These are phyloP conservation scores for Bruguiera parviflora DNA, from an alignment of 345 rosid species.

Conservation along the genomic window DNA sequence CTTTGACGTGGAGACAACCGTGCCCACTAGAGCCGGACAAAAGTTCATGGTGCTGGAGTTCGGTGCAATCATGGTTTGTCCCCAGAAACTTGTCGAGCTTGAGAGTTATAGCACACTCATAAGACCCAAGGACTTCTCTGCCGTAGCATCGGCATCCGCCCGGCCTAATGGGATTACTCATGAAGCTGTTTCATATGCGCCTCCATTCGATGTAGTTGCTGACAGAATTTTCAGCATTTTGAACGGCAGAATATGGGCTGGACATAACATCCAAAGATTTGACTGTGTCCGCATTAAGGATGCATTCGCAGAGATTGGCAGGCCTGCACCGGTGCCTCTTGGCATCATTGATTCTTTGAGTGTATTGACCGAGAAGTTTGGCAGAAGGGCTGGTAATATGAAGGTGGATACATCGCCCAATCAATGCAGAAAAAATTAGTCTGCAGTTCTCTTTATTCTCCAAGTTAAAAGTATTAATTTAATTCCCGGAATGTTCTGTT, in stretches of 20 bases:
- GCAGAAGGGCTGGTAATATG: slow-evolving; percentile 89
- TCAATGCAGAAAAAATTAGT: background rate
- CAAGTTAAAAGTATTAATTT: background rate
- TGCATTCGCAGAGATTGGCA: slow-evolving; percentile 62
- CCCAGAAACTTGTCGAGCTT: slow-evolving; percentile 58
- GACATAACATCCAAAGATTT: slow-evolving; percentile 82
- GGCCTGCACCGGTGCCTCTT: slow-evolving; percentile 56
- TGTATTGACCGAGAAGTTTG: slow-evolving; percentile 61
- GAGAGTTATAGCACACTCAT: slow-evolving; percentile 67
- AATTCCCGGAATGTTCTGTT: background rate
- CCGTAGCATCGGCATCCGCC: slow-evolving; percentile 49
- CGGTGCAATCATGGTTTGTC: slow-evolving; percentile 81
- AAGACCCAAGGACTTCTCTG: slow-evolving; percentile 59
- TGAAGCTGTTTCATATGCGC: slow-evolving; percentile 57
- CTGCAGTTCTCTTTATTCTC: background rate
- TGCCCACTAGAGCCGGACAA: slow-evolving; percentile 56
- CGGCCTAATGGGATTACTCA: slow-evolving; percentile 72
- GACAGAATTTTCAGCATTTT: slow-evolving; percentile 55
- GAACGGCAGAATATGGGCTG: slow-evolving; percentile 89
- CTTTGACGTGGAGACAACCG: slow-evolving; percentile 84
- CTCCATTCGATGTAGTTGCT: slow-evolving; percentile 60
- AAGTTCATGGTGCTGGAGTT: slow-evolving; percentile 72
- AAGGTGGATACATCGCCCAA: slow-evolving; percentile 45
- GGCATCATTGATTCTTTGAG: slow-evolving; percentile 84
- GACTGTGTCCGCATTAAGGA: slow-evolving; percentile 80